A percentile compares a stretch with the other conserved stretches of the same genome.
Conservation (phyloP, 2,329 filamentous ascomycete genomes). For the Diaporthe destruens region DNA sequence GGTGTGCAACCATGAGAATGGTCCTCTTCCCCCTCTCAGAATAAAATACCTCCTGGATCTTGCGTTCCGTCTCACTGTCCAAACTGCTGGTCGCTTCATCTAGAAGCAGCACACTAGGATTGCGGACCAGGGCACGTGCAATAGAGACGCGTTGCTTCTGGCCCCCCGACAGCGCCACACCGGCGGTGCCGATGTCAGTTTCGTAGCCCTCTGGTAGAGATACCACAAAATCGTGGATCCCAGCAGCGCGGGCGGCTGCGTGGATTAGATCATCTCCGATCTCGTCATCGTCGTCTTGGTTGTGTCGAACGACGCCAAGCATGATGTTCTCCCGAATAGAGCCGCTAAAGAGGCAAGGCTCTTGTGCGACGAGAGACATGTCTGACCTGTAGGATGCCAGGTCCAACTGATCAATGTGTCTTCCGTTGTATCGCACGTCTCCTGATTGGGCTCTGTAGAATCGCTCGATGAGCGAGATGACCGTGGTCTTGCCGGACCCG, state of each 20-base stretch:
- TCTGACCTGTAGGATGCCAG: constrained; percentile 7
- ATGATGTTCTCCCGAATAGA: constrained; percentile 13
- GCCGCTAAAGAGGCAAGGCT: constrained; percentile 9
- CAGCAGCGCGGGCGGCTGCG: background rate
- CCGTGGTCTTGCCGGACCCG: constrained; percentile 10
- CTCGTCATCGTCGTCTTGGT: background rate
- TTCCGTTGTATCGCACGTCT: constrained; percentile 66
- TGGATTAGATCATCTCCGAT: background rate
- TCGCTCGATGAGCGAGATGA: constrained; percentile 31
- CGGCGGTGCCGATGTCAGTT: constrained; percentile 37
- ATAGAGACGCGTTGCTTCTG: constrained; percentile 41
- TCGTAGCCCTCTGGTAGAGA: constrained; percentile 41
- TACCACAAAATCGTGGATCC: constrained; percentile 33
- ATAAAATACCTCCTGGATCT: constrained; percentile 13
- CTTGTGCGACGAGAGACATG: background rate
- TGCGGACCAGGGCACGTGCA: constrained; percentile 39
- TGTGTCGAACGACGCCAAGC: background rate
- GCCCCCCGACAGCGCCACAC: constrained; percentile 38
- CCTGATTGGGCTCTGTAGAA: constrained; percentile 57
- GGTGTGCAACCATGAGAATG: constrained; percentile 6
- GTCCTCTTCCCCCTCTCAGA: constrained; percentile 12
- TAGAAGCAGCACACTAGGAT: constrained; percentile 35
- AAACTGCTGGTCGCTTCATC: constrained; percentile 24
- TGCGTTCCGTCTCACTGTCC: constrained; percentile 20
- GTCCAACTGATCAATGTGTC: constrained; percentile 63